Conservation (phyloP, 2,329 filamentous ascomycete genomes). For the Mollisia scopiformis region DNA sequence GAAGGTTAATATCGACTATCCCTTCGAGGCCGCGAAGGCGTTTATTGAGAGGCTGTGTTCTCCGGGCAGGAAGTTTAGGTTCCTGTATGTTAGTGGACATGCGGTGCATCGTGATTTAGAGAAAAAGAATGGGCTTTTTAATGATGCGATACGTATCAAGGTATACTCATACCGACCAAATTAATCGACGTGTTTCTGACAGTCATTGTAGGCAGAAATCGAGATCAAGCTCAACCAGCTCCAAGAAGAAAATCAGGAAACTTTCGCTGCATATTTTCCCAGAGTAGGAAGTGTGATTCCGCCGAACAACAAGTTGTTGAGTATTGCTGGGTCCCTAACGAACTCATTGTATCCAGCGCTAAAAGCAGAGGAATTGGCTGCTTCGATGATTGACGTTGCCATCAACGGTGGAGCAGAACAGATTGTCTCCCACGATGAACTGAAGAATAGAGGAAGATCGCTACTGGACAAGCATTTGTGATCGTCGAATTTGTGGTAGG, state of each 20-base stretch:
- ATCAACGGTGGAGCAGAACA: neutral
- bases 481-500: neutral
- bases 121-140: conserved; percentile 41
- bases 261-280: neutral
- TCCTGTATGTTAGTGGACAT: conserved; percentile 43
- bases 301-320: conserved; percentile 4
- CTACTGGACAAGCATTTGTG: neutral
- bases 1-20: conserved; percentile 9
- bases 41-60: conserved; percentile 7
- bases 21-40: conserved; percentile 3
- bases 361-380: conserved; percentile 12
- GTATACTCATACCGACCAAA: neutral
- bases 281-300: conserved; percentile 5
- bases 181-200: neutral
- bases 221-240: conserved; percentile 6
- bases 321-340: neutral
- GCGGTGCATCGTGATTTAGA: conserved; percentile 43
- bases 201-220: neutral
- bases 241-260: neutral
- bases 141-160: conserved; percentile 35
- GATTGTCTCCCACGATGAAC: neutral
- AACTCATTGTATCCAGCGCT: conserved; percentile 6
- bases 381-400: conserved; percentile 12
- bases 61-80: conserved; percentile 40
- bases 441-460: conserved; percentile 2